Base-by-base conservation (phyloP, 2,329 filamentous ascomycete species). In the Cytospora mali region DNA sequence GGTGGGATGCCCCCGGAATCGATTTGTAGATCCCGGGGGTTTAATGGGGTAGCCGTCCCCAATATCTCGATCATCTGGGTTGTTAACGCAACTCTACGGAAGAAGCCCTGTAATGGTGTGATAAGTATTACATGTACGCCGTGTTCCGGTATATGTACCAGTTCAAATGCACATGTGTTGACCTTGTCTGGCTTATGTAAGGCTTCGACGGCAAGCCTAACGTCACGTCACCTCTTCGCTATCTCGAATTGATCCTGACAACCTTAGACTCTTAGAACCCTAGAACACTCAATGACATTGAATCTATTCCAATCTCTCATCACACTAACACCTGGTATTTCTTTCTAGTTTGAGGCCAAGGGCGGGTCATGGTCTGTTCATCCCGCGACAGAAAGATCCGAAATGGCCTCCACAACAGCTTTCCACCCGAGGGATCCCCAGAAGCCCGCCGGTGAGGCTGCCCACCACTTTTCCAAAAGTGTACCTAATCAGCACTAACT, bases 391-490 rank as follows among this genome's bases (percentile, higher is more conserved):
- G 58, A 23, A 60, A 60, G 27, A 49, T 65, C 27, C 60, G 63
- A 51, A 60, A 65, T 54, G 60, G 56, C 52, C 49, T 65, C 6
- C 60, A 62, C 21, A 52, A 57, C 4, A 42, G 56, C 31, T 65
- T 65, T 14, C 60, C 63, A 2, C 35, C 48, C 25, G 49, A 63
- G 28, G 55, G 52, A 42, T 57, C 63, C n/a, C 46, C n/a, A 23
- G 63, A 65, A 62, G 63, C 63, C n/a, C 63, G 48, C 31, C 6
- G 61, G 63, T 65, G 35, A 60, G 42, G n/a, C n/a, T 9, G 2
- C 9, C 42, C 4, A 13, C 6, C 10, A 6, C 42, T 6, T 16
- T 6, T 21, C 21, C 4, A 46, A 1, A 46, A n/a, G 13, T 10
- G 35, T 18, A 18, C 7, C 42, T 10, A 21, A 13, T 18, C 25